These are phyloP conservation scores for Metschnikowia proteae DNA, from an alignment of 805 yeast genomes.

Conservation along the genomic window DNA sequence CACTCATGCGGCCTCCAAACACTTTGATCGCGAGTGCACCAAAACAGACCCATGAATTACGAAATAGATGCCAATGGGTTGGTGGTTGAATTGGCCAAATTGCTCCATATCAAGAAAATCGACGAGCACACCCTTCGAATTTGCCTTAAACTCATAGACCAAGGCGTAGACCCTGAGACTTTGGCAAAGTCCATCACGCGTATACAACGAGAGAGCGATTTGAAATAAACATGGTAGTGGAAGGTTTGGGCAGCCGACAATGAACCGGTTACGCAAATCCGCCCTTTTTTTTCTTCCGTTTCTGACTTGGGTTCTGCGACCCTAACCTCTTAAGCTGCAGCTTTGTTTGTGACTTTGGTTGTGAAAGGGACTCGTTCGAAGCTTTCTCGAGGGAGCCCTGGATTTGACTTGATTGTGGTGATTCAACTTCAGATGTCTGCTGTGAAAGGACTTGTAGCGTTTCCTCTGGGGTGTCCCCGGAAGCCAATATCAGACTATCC, in stretches of 20 bases:
- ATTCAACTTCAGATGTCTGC: not conserved
- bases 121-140: constrained; percentile 30
- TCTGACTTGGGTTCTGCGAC: constrained; percentile 22
- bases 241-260: not conserved
- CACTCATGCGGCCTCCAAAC: not conserved
- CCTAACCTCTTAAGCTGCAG: constrained; percentile 3
- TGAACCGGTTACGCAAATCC: constrained; percentile 41
- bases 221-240: not conserved
- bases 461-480: not conserved
- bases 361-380: not conserved
- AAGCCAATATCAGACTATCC: not conserved
- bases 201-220: constrained; percentile 25
- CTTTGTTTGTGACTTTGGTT: constrained; percentile 1
- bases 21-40: not conserved
- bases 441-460: not conserved
- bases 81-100: constrained; percentile 22
- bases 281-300: constrained; percentile 42
- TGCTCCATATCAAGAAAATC: constrained; percentile 22
- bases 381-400: not conserved
- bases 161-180: constrained; percentile 31
- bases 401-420: not conserved
- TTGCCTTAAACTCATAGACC: constrained; percentile 32
- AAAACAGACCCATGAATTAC: constrained; percentile 4
- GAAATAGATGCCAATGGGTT: constrained; percentile 4
- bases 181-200: constrained; percentile 26